Conservation (phyloP, 129 eudicot species). For the Oenanthe sinensis region DNA sequence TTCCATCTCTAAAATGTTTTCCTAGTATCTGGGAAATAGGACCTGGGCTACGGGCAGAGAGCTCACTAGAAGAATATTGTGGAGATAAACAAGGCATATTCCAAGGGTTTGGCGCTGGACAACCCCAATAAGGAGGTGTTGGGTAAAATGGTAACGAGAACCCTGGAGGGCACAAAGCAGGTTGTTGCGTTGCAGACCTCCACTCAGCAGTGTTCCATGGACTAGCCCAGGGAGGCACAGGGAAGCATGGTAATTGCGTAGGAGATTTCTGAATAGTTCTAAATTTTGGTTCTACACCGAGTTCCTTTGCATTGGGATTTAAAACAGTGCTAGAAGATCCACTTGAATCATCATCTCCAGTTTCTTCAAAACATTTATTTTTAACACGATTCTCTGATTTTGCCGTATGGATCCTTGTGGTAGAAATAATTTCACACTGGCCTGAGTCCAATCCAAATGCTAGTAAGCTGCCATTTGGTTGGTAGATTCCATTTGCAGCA, state of each 20-base stretch:
- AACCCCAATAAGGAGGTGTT: constrained; percentile 47
- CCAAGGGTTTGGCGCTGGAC: constrained; percentile 38
- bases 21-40: constrained; percentile 47
- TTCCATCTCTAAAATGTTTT: constrained; percentile 67
- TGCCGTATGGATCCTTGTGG: constrained; percentile 40
- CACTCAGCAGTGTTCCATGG: constrained; percentile 34
- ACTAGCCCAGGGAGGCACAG: constrained; percentile 26
- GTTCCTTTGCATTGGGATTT: constrained; percentile 14
- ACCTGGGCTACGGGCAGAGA: background rate
- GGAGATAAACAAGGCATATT: constrained; percentile 1
- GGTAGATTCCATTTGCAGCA: constrained; percentile 27
- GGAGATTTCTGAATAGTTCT: constrained; percentile 17
- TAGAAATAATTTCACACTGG: constrained; percentile 56
- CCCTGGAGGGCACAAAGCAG: constrained; percentile 15
- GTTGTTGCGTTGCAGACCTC: constrained; percentile 21
- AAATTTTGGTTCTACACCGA: background rate
- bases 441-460: constrained; percentile 53
- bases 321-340: constrained; percentile 23
- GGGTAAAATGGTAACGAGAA: constrained; percentile 1
- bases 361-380: constrained; percentile 25
- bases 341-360: constrained; percentile 27
- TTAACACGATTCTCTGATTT: constrained; percentile 18
- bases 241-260: constrained; percentile 20
- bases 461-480: constrained; percentile 58
- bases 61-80: background rate